These are phyloP conservation scores for Penicillium silybi DNA, from an alignment of 495 filamentous ascomycete species.

Conservation along the genomic window DNA sequence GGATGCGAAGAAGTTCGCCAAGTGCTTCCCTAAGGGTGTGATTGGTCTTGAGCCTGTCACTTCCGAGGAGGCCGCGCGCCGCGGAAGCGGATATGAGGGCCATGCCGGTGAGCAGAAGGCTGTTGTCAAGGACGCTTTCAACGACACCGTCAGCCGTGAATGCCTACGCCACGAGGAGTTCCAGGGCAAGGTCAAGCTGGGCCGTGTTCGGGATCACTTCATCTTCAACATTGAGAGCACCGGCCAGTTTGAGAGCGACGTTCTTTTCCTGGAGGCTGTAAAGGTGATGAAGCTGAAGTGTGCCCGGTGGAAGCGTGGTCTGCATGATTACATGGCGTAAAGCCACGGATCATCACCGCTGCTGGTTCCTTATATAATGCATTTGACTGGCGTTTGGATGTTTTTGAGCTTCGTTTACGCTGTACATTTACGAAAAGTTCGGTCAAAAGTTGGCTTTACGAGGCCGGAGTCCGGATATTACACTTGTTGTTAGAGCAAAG, in stretches of 20 bases:
- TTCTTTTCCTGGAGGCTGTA: conserved; percentile 84
- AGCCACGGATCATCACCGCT: conserved; percentile 10
- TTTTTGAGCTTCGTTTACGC: conserved; percentile 26
- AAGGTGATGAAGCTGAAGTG: conserved; percentile 79
- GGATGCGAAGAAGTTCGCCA: conserved; percentile 83
- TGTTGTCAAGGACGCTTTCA: conserved; percentile 74
- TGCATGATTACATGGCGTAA: conserved; percentile 53
- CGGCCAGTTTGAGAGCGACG: conserved; percentile 87
- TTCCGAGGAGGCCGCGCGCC: conserved; percentile 54
- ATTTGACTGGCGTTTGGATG: conserved; percentile 45
- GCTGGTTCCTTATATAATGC: conserved; percentile 32
- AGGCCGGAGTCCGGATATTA: conserved; percentile 35
- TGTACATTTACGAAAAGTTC: conserved; percentile 45
- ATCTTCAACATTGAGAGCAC: conserved; percentile 95
- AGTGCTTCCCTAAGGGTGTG: conserved; percentile 88
- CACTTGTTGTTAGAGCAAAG: conserved; percentile 25
- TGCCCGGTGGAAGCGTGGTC: conserved; percentile 56
- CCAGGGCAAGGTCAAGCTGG: conserved; percentile 89
- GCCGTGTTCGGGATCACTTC: conserved; percentile 88
- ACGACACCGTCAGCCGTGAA: conserved; percentile 92
- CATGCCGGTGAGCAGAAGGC: conserved; percentile 74
- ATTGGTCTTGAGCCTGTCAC: conserved; percentile 75
- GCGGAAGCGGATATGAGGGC: conserved; percentile 66
- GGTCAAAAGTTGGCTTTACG: conserved; percentile 33
- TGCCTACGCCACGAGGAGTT: conserved; percentile 90